phyloP scores from a whole-genome alignment of 2,329 filamentous ascomycete genomes.

The Epichloe coenophiala region DNA sequence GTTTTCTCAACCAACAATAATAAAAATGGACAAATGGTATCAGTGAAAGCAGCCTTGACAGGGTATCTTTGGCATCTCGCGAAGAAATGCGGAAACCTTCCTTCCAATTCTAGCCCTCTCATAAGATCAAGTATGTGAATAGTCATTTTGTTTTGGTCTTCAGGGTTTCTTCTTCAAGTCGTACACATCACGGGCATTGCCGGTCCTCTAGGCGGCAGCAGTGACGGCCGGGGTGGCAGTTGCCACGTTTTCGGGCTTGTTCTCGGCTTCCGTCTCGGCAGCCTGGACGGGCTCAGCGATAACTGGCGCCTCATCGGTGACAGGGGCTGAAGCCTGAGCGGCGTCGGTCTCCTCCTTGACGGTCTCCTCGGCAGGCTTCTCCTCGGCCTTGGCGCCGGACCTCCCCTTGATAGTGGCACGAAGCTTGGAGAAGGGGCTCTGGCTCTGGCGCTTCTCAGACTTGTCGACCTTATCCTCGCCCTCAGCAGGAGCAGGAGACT shows the following conservation, averaged over 20 bases:
- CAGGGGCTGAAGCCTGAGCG: conserved; percentile 15
- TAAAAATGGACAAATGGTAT: conserved; percentile 25
- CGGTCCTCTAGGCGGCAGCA: conserved; percentile 34
- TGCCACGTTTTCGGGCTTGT: conserved; percentile 27
- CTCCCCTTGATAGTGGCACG: conserved; percentile 41
- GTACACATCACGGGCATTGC: conserved; percentile 12
- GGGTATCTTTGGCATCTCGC: conserved; percentile 39
- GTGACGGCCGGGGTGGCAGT: conserved; percentile 33
- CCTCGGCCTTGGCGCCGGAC: conserved; percentile 28
- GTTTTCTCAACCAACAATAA: conserved; percentile 10
- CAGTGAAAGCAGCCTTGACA: conserved; percentile 36
- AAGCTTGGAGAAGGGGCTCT: conserved; percentile 45
- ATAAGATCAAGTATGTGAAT: conserved; percentile 17
- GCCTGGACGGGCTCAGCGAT: conserved; percentile 13
- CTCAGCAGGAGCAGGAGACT: conserved; percentile 41
- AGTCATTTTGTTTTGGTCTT: conserved; percentile 9
- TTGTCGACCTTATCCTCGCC: conserved; percentile 38
- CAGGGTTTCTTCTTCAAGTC: conserved; percentile 12
- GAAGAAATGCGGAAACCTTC: conserved; percentile 40
- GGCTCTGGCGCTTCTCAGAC: conserved; percentile 4
- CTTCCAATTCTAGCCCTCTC: conserved; percentile 33
- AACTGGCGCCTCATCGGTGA: conserved; percentile 14
- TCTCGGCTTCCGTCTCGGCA: conserved; percentile 22
- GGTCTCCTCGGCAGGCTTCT: conserved; percentile 24
- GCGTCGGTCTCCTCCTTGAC: conserved; percentile 19